Evolutionary conservation across 768 basidiomycete genomes (phyloP).

Genomic region (Russula emetica): DNA sequence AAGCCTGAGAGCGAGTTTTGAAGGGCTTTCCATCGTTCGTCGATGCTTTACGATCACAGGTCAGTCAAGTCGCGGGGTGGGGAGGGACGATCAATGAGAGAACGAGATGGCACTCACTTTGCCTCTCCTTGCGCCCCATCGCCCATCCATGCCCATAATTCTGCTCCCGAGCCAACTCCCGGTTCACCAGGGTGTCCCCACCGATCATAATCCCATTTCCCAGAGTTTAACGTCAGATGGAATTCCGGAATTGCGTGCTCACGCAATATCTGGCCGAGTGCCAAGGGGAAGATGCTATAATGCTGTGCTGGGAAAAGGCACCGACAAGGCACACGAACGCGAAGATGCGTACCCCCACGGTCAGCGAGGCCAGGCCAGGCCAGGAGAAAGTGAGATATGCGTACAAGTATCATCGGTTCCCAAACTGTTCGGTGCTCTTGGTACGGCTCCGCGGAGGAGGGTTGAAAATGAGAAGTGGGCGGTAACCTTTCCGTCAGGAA

Average conservation of each 20-base stretch:
- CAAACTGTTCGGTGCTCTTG: constrained; percentile 51
- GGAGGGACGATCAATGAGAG: not conserved
- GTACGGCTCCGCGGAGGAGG: constrained; percentile 47
- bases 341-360: not conserved
- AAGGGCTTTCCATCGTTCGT: constrained; percentile 77
- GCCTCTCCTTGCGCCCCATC: constrained; percentile 41
- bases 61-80: not conserved
- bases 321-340: not conserved
- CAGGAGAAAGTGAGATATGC: constrained; percentile 27
- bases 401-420: constrained; percentile 45
- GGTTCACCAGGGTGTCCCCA: constrained; percentile 80
- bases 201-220: constrained; percentile 81
- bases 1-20: constrained; percentile 88
- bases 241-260: constrained; percentile 84
- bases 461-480: constrained; percentile 80
- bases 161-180: constrained; percentile 79
- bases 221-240: constrained; percentile 85
- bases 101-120: constrained; percentile 38
- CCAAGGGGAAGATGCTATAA: constrained; percentile 80
- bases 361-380: not conserved
- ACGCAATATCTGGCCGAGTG: constrained; percentile 81
- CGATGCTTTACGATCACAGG: constrained; percentile 44
- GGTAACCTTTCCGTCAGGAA: constrained; percentile 78
- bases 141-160: constrained; percentile 92
- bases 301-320: constrained; percentile 58